These are phyloP conservation scores for Oryza glumipatula DNA, from an alignment of 176 grass and related monocot genomes.

Conservation along the genomic window DNA sequence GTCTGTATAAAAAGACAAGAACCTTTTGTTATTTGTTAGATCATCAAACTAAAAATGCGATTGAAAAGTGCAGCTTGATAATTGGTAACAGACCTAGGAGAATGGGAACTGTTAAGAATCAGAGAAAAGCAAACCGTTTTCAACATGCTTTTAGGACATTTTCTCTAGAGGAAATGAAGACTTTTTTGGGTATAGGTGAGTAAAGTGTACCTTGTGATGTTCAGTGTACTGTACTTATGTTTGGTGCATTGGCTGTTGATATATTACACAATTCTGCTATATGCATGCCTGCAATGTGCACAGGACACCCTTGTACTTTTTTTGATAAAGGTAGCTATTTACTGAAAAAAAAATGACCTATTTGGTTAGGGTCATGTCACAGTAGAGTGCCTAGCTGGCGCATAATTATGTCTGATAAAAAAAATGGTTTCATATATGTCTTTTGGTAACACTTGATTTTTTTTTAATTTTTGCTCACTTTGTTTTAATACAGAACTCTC, in stretches of 20 bases:
- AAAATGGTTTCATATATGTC: neutral
- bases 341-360: neutral
- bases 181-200: conserved; percentile 24
- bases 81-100: neutral
- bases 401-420: conserved; percentile 18
- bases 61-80: neutral
- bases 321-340: neutral
- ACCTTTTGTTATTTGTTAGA: neutral
- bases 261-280: conserved; percentile 1
- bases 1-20: neutral
- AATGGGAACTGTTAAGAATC: neutral
- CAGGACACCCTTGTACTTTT: neutral
- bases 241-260: neutral
- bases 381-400: neutral
- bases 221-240: conserved; percentile 5
- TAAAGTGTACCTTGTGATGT: neutral
- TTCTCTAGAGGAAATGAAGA: neutral
- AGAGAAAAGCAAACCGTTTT: neutral
- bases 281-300: conserved; percentile 7
- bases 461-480: neutral
- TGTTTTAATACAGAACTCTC: conserved; percentile 7
- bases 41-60: neutral
- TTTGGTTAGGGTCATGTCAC: neutral
- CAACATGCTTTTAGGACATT: neutral
- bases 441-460: neutral